Evolutionary conservation across 2,329 filamentous ascomycete genomes (phyloP), one percentile per base, ranked within the genome.

Genomic region (Colletotrichum sp.): DNA sequence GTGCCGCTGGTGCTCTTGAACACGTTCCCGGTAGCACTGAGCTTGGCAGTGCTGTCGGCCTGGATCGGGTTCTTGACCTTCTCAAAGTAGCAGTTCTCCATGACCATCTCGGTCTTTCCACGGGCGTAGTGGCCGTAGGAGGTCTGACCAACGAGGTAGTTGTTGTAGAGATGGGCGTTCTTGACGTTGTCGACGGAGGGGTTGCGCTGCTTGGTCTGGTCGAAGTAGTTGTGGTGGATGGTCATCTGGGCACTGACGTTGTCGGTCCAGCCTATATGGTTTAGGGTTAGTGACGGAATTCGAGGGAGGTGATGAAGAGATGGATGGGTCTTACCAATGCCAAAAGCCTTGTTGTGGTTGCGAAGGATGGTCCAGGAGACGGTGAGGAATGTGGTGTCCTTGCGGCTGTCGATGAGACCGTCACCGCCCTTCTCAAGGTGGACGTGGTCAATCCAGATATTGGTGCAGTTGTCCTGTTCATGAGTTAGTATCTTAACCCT

Each of bases 361-460:
- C 78, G 78, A 21, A 81, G 71, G 12, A 81, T 79, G 18, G 76
- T 81, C 75, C 78, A 78, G 16, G 80, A 81, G 6, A 81, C 79
- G 16, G 80, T 81, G 4, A 79, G 66, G 34, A 79, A 80, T 2
- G 78, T 80, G 0, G 79, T 81, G n/a, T 81, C 80, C 66, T 80
- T 80, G n/a, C 79, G 78, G 65, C 77, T 77, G 52, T 81, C 79
- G 16, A 81, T 75, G 13, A 80, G 75, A 6, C 80, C 79, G 30
- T 81, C 79, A n/a, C 79, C 78, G 9, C 71, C 77, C 24, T 73
- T 74, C 48, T 81, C 79, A 4, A 81, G 73, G 52, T 79, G 72
- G 24, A 77, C 78, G 60, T 81, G 79, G 64, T 81, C 80, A 34
- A 81, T 81, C 79, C 79, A 81, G 67, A 81, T 79, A 64, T 81